Base-by-base conservation (phyloP, 495 filamentous ascomycete genomes). In the Clohesyomyces aquaticus region DNA sequence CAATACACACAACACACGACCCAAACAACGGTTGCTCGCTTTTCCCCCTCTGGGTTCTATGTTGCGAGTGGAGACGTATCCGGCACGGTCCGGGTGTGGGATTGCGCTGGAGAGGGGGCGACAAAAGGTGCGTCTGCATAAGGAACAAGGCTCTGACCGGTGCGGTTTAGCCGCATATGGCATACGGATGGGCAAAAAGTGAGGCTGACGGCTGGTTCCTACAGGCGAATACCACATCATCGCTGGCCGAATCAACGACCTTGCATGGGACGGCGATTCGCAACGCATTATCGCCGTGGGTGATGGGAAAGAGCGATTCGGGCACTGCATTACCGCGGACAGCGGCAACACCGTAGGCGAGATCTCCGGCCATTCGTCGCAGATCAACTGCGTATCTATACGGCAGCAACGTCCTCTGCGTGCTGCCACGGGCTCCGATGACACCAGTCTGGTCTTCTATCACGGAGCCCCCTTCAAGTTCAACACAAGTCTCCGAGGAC, bases 201-300 rank as follows among this genome's bases (percentile, higher is more conserved):
- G 54, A 64, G 61, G 68, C 69, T 68, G 46, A 68, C 51, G 23
- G 32, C 29, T 47, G 42, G 18, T 48, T 12, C n/a, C n/a, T 53
- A 18, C 53, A 81, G 88, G 93, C 55, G 94, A 98, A 74, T 98
- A 96, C 75, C 84, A 85, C 63, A 96, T 97, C 74, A 91, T 98
- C 66, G 93, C 91, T 53, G 95, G 94, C 29, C 87, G 90, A 48
- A 96, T 98, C 74, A 94, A 94, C 73, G 94, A 98, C 72, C 80
- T 98, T 50, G 91, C 93, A 11, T 98, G 94, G 93, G 94, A 98
- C 74, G 95, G 93, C 48, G 94, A 98, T 75, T 93, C 89, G 51
- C 92, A 96, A 78, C 88, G 94, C 23, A 89, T 98, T 53, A 96
- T 97, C 64, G 95, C 93, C 10, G 95, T 98, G 19, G 94, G 94